Percentiles rank a stretch among this genome's conserved stretches.
These are phyloP conservation scores for Cercospora citrullina DNA, from an alignment of 2,329 filamentous ascomycete species.

Conservation along the genomic window DNA sequence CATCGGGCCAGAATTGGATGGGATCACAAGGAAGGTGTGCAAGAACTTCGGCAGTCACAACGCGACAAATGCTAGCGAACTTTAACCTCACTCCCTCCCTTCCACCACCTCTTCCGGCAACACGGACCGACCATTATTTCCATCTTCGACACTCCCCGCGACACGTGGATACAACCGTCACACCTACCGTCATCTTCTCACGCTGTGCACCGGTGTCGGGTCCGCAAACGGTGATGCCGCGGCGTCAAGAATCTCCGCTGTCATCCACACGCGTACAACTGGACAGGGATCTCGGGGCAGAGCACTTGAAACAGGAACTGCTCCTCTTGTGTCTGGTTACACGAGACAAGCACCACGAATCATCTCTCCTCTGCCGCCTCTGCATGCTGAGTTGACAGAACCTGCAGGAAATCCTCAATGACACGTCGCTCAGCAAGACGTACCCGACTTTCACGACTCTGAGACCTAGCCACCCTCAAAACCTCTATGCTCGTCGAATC, in stretches of 20 bases:
- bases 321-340: background rate
- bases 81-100: background rate
- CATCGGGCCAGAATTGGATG: background rate
- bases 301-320: background rate
- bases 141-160: background rate
- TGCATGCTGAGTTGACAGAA: background rate
- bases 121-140: background rate
- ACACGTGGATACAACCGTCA: background rate
- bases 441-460: background rate
- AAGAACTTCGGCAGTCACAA: slow-evolving; percentile 6
- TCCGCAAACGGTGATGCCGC: background rate
- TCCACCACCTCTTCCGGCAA: background rate
- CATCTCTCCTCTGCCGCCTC: background rate
- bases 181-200: background rate
- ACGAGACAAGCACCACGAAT: background rate
- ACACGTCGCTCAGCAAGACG: background rate
- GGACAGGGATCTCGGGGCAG: slow-evolving; percentile 4
- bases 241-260: background rate
- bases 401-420: background rate
- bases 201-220: slow-evolving; percentile 7
- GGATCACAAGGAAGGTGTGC: background rate
- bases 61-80: background rate
- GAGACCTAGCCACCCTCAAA: background rate
- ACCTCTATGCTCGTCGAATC: background rate
- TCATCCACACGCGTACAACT: background rate